Conservation (phyloP, 2,329 filamentous ascomycete genomes). For the Xylaria sp. region DNA sequence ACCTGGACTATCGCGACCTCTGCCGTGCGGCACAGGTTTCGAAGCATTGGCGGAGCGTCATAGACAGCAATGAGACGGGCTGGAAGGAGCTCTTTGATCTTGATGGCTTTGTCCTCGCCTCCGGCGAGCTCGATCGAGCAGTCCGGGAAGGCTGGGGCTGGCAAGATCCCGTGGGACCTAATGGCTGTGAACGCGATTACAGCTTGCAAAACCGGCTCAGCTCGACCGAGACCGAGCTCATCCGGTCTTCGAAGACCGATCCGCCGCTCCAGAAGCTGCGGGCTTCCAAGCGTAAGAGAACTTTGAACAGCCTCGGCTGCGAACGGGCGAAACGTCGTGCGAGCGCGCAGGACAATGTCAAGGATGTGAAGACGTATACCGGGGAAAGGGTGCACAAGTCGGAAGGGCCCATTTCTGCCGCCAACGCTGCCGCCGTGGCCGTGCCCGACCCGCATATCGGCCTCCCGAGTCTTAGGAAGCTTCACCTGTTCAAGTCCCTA, state of each 20-base stretch:
- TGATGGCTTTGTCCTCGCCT: slow-evolving; percentile 78
- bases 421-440: slow-evolving; percentile 79
- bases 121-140: slow-evolving; percentile 82
- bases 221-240: slow-evolving; percentile 56
- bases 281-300: slow-evolving; percentile 60
- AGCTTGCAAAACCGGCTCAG: slow-evolving; percentile 60
- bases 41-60: slow-evolving; percentile 87
- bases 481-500: slow-evolving; percentile 95
- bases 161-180: slow-evolving; percentile 79
- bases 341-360: slow-evolving; percentile 50
- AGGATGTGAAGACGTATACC: slow-evolving; percentile 45
- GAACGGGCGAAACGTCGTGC: slow-evolving; percentile 59
- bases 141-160: slow-evolving; percentile 95
- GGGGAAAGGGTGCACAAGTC: slow-evolving; percentile 58
- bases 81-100: slow-evolving; percentile 92
- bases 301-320: slow-evolving; percentile 47
- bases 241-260: slow-evolving; percentile 47
- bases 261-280: slow-evolving; percentile 47
- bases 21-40: slow-evolving; percentile 92
- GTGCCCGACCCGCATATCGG: slow-evolving; percentile 83
- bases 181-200: slow-evolving; percentile 81
- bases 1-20: slow-evolving; percentile 82
- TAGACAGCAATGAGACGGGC: slow-evolving; percentile 90
- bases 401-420: slow-evolving; percentile 84
- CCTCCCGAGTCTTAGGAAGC: slow-evolving; percentile 73